Conservation (phyloP, 2,329 filamentous ascomycete genomes). For the Colletotrichum sp. region DNA sequence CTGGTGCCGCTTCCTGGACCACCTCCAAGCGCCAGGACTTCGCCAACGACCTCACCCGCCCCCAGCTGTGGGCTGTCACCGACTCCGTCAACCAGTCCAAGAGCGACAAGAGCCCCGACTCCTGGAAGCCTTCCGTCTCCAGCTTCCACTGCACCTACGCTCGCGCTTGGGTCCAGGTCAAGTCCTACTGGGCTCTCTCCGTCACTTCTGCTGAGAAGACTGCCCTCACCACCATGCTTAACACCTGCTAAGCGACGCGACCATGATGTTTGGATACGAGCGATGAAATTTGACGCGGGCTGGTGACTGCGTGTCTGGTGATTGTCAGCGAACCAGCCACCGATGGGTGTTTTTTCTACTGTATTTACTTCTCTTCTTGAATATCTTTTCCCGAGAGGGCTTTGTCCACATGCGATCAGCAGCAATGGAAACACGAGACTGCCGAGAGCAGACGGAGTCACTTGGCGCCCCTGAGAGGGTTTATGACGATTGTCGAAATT, state of each 20-base stretch:
- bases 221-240: constrained; percentile 69
- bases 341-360: neutral
- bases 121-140: constrained; percentile 75
- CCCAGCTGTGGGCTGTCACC: constrained; percentile 81
- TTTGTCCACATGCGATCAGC: neutral
- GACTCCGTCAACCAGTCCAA: constrained; percentile 77
- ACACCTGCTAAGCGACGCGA: constrained; percentile 56
- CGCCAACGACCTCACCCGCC: constrained; percentile 78
- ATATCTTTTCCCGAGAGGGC: neutral
- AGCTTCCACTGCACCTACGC: constrained; percentile 82
- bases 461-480: neutral
- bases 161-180: constrained; percentile 78
- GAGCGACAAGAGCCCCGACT: constrained; percentile 75
- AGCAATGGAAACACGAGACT: neutral
- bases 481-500: neutral
- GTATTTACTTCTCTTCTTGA: neutral
- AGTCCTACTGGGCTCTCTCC: constrained; percentile 72
- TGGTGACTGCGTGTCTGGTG: neutral
- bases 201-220: constrained; percentile 76
- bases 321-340: neutral
- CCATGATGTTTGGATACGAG: neutral
- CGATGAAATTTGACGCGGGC: neutral
- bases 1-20: constrained; percentile 76
- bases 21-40: constrained; percentile 69
- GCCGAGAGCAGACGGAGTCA: neutral